Conservation (phyloP, 2,329 filamentous ascomycete species). For the Fusarium anthophilum region DNA sequence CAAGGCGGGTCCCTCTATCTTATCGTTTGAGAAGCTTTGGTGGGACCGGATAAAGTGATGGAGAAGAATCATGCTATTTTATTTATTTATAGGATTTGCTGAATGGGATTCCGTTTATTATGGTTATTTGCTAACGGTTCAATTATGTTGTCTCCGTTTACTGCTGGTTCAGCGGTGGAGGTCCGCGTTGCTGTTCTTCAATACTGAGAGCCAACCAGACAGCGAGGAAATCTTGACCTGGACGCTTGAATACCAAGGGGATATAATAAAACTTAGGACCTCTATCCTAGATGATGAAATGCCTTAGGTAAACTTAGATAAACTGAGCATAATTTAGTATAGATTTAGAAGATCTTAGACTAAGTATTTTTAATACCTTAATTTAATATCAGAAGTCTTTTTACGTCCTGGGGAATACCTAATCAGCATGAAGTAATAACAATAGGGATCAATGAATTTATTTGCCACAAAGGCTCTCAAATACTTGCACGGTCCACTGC, state of each 20-base stretch:
- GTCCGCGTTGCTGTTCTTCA: neutral
- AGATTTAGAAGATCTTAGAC: too few species aligned
- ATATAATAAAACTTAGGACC: too few species aligned
- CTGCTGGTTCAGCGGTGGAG: too few species aligned
- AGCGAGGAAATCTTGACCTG: neutral
- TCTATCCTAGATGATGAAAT: too few species aligned
- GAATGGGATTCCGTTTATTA: neutral
- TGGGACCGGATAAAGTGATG: neutral
- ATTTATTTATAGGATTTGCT: neutral
- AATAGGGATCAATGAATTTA: neutral
- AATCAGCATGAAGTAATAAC: neutral
- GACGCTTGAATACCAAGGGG: too few species aligned
- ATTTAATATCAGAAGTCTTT: too few species aligned
- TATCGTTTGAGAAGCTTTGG: constrained; percentile 16
- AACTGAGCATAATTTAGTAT: too few species aligned
- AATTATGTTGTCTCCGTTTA: neutral
- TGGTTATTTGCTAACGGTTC: neutral
- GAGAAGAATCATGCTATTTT: neutral
- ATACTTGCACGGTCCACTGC: neutral
- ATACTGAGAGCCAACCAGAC: neutral
- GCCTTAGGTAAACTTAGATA: too few species aligned
- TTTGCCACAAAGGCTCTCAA: too few species aligned
- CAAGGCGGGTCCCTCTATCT: constrained; percentile 18
- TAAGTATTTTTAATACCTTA: too few species aligned
- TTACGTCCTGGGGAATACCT: neutral